Evolutionary conservation across 495 filamentous ascomycete species (phyloP), one percentile per base, ranked within the genome.

Genomic region (Apodospora peruviana): DNA sequence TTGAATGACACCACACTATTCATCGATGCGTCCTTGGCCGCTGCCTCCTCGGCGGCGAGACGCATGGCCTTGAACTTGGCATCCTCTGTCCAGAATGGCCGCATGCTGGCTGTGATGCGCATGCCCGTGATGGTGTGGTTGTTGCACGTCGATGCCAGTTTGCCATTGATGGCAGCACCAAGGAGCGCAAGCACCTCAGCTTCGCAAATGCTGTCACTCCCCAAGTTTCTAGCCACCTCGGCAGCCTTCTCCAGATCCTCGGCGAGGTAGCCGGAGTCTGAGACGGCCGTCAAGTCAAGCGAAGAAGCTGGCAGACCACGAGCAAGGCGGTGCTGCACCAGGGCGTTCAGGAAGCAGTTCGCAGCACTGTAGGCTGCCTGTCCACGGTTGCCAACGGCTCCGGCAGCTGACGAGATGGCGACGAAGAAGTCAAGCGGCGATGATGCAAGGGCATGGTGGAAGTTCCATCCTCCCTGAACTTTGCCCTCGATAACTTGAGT

Each of bases 341-440:
- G 62, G 1, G 72, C 71, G 51, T 81, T 78, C 5, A 83, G 68
- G 65, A 80, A 86, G 42, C 76, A 76, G 57, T 84, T 85, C 19
- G 78, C 80, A 1, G 82, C 81, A 16, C 79, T 74, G 58, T 87
- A 87, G 7, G 80, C 79, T 3, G 79, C 73, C 62, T 88, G 84
- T 0, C 78, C 77, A 40, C 72, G 60, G 61, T 75, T 79, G 2
- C 84, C 84, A 24, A 85, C 68, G 5, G 76, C 66, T 29, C 77
- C 80, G 12, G 80, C 69, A 5, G 81, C 67, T 3, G 84, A 87
- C 4, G 80, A 83, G 27, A 86, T 73, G 32, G 73, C 71, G 20
- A 86, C 64, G 63, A 87, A 86, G 70, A 88, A 88, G 57, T 86
- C 84, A 0, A 86, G 72, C 7, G 74, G 64, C 4, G 61, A 40